Percentiles rank a stretch among this genome's conserved stretches.
These are phyloP conservation scores for Citrus glauca DNA, from an alignment of 345 rosid species.

Conservation along the genomic window DNA sequence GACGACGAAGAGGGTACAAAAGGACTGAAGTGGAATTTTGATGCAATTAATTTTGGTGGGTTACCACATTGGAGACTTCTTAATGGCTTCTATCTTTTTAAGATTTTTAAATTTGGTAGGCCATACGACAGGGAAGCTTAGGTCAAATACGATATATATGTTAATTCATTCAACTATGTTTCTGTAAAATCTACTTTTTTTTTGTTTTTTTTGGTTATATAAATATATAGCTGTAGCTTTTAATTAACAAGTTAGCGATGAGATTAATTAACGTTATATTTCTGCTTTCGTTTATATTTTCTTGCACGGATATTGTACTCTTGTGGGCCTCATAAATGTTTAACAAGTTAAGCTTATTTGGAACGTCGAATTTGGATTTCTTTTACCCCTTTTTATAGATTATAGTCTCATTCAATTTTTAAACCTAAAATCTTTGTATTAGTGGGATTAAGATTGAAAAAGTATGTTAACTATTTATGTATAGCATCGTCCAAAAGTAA, in stretches of 20 bases:
- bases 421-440: background rate
- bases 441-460: background rate
- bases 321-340: background rate
- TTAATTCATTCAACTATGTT: background rate
- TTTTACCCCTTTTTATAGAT: background rate
- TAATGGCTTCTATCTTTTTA: conserved; percentile 16
- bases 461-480: background rate
- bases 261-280: background rate
- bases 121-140: conserved; percentile 12
- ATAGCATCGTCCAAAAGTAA: background rate
- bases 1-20: conserved; percentile 1
- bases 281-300: background rate
- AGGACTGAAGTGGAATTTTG: conserved; percentile 14
- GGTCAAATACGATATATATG: conserved; percentile 7
- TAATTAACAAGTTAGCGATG: background rate
- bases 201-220: background rate
- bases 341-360: background rate
- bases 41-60: conserved; percentile 17
- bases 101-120: conserved; percentile 23
- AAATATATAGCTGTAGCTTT: background rate
- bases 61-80: conserved; percentile 25
- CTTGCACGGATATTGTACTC: background rate
- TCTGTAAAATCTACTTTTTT: background rate
- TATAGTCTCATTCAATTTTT: background rate
- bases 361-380: background rate